A percentile compares a stretch with the other conserved stretches of the same genome.
These are phyloP conservation scores for Fusarium odoratissimum DNA, from an alignment of 2,329 filamentous ascomycete species.

Conservation along the genomic window DNA sequence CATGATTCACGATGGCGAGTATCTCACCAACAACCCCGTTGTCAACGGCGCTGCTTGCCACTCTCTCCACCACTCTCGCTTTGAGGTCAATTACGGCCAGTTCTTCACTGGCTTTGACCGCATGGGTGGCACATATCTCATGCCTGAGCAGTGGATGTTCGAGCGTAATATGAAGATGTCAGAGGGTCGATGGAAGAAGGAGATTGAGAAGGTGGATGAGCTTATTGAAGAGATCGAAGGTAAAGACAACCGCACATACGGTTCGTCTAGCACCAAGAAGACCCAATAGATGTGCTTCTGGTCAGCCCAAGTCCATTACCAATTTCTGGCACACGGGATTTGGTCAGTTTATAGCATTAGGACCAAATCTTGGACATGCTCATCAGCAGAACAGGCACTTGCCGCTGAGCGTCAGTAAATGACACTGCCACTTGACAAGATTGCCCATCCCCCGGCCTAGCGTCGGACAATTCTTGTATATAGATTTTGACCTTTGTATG, in stretches of 20 bases:
- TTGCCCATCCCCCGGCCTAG: not conserved
- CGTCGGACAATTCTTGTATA: slow-evolving; percentile 24
- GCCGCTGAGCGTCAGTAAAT: not conserved
- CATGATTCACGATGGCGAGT: slow-evolving; percentile 95
- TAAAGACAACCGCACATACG: slow-evolving; percentile 63
- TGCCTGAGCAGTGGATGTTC: slow-evolving; percentile 88
- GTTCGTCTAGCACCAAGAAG: slow-evolving; percentile 59
- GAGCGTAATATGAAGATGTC: slow-evolving; percentile 87
- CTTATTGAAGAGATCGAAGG: slow-evolving; percentile 79
- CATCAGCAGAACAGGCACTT: not conserved
- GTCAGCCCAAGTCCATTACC: not conserved
- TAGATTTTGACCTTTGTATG: slow-evolving; percentile 32
- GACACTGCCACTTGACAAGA: not conserved
- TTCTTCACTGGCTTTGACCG: slow-evolving; percentile 95
- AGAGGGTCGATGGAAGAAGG: slow-evolving; percentile 80
- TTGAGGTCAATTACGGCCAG: slow-evolving; percentile 84
- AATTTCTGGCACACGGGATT: not conserved
- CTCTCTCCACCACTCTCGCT: slow-evolving; percentile 73
- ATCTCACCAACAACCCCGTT: slow-evolving; percentile 88
- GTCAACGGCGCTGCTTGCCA: slow-evolving; percentile 97
- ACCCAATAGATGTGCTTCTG: slow-evolving; percentile 24
- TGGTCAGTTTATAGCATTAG: not conserved
- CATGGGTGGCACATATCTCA: slow-evolving; percentile 85
- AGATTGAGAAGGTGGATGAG: slow-evolving; percentile 67
- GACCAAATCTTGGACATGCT: not conserved